phyloP scores from a whole-genome alignment of 1,284 basidiomycete genomes.

The Acaromyces ingoldii region DNA sequence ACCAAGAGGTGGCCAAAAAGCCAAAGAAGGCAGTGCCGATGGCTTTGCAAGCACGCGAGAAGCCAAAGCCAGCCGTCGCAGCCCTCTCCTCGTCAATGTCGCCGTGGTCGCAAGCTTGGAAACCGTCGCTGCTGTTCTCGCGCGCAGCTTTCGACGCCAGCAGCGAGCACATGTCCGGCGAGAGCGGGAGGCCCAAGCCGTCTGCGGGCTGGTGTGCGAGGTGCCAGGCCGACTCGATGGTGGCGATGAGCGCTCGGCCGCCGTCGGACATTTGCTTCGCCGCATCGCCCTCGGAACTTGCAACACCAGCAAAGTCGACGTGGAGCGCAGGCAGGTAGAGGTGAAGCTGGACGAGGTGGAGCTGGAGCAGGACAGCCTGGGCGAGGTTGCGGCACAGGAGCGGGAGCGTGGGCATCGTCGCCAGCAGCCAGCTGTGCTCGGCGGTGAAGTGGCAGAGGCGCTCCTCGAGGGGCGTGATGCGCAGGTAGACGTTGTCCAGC shows the following conservation, averaged over 20 bases:
- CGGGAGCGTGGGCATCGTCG: background rate
- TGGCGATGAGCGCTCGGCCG: constrained; percentile 4
- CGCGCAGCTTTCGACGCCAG: background rate
- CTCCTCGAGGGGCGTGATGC: background rate
- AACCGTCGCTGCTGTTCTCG: background rate
- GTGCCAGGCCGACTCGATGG: constrained; percentile 12
- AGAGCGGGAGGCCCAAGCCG: background rate
- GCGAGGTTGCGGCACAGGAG: constrained; percentile 1
- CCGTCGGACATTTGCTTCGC: too few species aligned
- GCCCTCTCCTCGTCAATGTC: too few species aligned
- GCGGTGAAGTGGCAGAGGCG: constrained; percentile 2
- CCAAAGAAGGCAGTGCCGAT: background rate
- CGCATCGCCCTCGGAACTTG: background rate
- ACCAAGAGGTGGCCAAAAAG: background rate
- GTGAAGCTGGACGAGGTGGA: constrained; percentile 8
- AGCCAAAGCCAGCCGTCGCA: background rate
- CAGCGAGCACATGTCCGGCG: too few species aligned
- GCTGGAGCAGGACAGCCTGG: constrained; percentile 1
- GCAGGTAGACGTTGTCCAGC: background rate
- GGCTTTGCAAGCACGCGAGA: background rate
- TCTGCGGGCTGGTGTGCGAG: constrained; percentile 2
- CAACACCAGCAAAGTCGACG: background rate
- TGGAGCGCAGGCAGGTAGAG: constrained; percentile 6
- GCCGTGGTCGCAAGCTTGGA: background rate
- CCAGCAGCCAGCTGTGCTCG: constrained; percentile 3